Conservation (phyloP, 305 asterid genomes). For the Fraxinus platypoda region DNA sequence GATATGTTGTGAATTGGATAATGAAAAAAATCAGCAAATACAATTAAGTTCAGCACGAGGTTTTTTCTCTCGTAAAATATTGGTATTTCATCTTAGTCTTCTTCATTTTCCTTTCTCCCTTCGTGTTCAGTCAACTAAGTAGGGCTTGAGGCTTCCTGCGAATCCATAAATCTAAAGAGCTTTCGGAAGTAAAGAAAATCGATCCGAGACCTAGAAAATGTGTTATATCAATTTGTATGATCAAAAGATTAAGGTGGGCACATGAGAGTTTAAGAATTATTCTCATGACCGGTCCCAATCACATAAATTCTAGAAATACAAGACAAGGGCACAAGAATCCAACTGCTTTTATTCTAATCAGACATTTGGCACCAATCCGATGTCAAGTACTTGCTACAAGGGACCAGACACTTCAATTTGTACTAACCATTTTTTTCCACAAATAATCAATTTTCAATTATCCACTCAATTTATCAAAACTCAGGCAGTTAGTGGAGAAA, state of each 20-base stretch:
- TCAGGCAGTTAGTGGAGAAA: not conserved
- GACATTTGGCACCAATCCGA: conserved; percentile 33
- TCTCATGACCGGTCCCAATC: not conserved
- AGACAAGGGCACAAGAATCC: conserved; percentile 22
- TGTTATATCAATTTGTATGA: not conserved
- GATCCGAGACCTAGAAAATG: not conserved
- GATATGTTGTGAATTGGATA: no score
- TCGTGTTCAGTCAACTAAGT: not conserved
- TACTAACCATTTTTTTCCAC: not conserved
- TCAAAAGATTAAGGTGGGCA: not conserved
- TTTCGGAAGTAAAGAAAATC: not conserved
- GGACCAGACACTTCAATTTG: not conserved
- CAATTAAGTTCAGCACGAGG: no score
- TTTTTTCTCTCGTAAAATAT: not conserved
- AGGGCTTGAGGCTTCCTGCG: not conserved
- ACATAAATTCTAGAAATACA: conserved; percentile 19
- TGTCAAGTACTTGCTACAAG: not conserved
- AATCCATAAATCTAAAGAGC: not conserved
- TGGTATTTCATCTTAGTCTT: not conserved
- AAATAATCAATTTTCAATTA: not conserved
- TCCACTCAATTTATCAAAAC: not conserved
- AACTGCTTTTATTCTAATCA: conserved; percentile 21
- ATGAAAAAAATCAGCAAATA: no score
- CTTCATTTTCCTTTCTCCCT: not conserved
- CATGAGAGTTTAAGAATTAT: not conserved